phyloP scores from a whole-genome alignment of 2,329 filamentous ascomycete species.

The Tolypocladium endophyticum region DNA sequence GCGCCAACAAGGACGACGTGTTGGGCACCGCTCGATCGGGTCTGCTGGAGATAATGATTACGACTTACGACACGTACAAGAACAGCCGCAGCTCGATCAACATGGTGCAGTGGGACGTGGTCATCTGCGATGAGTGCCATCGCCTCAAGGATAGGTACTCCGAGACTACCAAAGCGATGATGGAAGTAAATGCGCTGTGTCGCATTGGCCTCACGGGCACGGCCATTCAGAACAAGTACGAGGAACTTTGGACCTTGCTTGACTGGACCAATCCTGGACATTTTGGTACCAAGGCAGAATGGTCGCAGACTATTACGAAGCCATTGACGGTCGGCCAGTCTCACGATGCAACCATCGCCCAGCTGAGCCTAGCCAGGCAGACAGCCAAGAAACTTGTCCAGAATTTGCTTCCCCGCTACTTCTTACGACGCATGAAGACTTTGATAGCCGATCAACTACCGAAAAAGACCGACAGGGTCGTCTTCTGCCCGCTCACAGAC shows the following conservation, averaged over 20 bases:
- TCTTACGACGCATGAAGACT: constrained; percentile 85
- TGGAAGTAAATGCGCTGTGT: constrained; percentile 81
- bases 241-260: constrained; percentile 89
- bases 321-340: constrained; percentile 83
- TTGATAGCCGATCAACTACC: constrained; percentile 87
- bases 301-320: constrained; percentile 67
- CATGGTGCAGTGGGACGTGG: constrained; percentile 81
- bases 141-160: constrained; percentile 70
- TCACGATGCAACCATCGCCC: constrained; percentile 75
- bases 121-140: constrained; percentile 92
- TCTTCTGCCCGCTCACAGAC: constrained; percentile 85
- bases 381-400: constrained; percentile 78
- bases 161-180: constrained; percentile 76
- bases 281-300: constrained; percentile 55
- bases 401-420: constrained; percentile 81
- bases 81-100: constrained; percentile 68
- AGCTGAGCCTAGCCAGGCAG: constrained; percentile 70
- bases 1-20: constrained; percentile 54
- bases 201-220: constrained; percentile 90
- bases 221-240: constrained; percentile 95
- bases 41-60: constrained; percentile 81
- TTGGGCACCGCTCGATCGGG: constrained; percentile 65
- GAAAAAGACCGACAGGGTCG: constrained; percentile 86
- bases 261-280: constrained; percentile 91
- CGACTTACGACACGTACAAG: constrained; percentile 85